Percentiles rank a stretch among this genome's conserved stretches.
phyloP scores from a whole-genome alignment of 2,329 filamentous ascomycete genomes.

The Didymella exigua region DNA sequence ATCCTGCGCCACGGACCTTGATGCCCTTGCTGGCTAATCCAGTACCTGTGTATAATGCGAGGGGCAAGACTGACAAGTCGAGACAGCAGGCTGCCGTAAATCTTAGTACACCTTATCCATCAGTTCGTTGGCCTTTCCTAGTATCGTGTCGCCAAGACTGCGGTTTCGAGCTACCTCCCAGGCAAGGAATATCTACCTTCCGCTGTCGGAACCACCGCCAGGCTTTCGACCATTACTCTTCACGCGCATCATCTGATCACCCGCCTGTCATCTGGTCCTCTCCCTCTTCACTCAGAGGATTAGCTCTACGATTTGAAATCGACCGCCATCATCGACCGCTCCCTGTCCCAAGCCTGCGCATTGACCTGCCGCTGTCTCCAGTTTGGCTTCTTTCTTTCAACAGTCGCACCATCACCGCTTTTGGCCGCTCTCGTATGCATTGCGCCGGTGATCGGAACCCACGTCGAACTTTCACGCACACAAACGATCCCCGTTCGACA shows the following conservation, averaged over 20 bases:
- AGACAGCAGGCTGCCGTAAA: conserved; percentile 31
- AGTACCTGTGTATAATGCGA: conserved; percentile 37
- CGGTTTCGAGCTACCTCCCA: conserved; percentile 19
- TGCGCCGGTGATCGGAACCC: background rate
- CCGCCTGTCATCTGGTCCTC: background rate
- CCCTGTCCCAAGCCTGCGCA: conserved; percentile 21
- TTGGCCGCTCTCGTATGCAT: conserved; percentile 11
- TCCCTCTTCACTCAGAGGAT: conserved; percentile 5
- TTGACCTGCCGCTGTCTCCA: conserved; percentile 20
- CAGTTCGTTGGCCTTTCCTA: conserved; percentile 15
- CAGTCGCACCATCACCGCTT: conserved; percentile 18
- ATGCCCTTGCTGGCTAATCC: conserved; percentile 25
- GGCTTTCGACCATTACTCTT: conserved; percentile 19
- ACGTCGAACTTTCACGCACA: conserved; percentile 12
- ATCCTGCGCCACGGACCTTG: conserved; percentile 25
- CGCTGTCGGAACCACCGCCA: conserved; percentile 25
- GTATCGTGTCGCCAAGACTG: conserved; percentile 26
- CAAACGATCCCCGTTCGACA: background rate
- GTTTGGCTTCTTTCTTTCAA: conserved; percentile 9
- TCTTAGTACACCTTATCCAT: conserved; percentile 26
- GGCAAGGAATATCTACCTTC: conserved; percentile 38
- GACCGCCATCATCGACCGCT: conserved; percentile 6
- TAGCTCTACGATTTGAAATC: background rate
- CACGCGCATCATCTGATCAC: conserved; percentile 5
- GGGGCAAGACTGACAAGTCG: conserved; percentile 33